Base-by-base conservation (phyloP, 805 yeast genomes). In the Ogataea wickerhamii region DNA sequence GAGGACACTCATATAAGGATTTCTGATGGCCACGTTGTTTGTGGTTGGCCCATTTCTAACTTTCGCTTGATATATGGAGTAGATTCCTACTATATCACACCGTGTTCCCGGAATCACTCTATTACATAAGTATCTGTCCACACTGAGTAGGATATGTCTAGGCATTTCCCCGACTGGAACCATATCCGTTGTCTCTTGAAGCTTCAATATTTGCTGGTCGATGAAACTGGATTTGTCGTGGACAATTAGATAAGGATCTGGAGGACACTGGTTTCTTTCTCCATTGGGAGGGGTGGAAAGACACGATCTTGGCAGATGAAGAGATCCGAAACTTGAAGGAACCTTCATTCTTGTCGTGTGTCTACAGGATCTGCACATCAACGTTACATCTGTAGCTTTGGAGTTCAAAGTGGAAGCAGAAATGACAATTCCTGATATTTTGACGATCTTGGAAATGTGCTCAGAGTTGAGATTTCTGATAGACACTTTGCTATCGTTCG, bases 121-220 rank as follows among this genome's bases (percentile, higher is more conserved):
- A 64, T 93, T 93, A 19, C 96, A 83, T 57, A 93, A 68, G 52
- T 85, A 86, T 44, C 98, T 74, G 60, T 93, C 98, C 23, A 87
- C 87, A 29, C 93, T 84, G 47, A 93, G 70, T 41, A 87, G 57
- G 28, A 93, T 82, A 55, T 93, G 95, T 51, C 99, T 78, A 6
- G 99, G 99, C 87, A 93, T 82, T 66, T 93, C 99, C 49, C 99
- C 98, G 20, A 93, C 95, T 1, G 98, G 99, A 2, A 93, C 97
- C 82, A 86, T 86, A 60, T 93, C 99, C 10, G 98, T 97, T n/a
- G 93, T 73, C 60, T 93, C 98, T 62, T 93, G 99, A 40, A 93
- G 71, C 61, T 93, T 93, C 54, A 93, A 72, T 21, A 83, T 80
- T 64, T 93, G 99, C 60, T 94, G 98, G 64, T 93, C 98, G 37